Base-by-base conservation (phyloP, 2,329 filamentous ascomycete species). In the Cladosporium sp. region DNA sequence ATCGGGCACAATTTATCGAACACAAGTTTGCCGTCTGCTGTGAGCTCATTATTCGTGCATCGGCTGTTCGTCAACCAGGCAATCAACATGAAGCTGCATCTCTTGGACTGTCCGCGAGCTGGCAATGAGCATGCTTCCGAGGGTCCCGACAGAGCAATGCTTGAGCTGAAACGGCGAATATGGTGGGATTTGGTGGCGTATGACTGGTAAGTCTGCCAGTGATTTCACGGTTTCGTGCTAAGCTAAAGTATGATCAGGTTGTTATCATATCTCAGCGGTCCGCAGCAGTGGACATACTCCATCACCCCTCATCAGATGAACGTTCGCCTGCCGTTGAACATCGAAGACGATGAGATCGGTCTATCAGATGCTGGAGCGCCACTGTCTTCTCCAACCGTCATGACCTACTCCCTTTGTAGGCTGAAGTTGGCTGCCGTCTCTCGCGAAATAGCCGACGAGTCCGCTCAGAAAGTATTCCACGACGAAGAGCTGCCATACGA, bases 161-260 rank as follows among this genome's bases (percentile, higher is more conserved):
- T 19, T 17, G 43, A 47, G 22, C 22, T 47, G 13, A 47, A 39
- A n/a, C 32, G 43, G 22, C 43, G 43, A 3, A 38, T 47, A 4
- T 47, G 43, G 43, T 47, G 43, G 43, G 37, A 20, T 19, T 34
- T 47, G n/a, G 43, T 47, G 2, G 37, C 34, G 5, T 38, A 47
- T n/a, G 43, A 47, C 34, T 47, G 43, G 43, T 47, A 38, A 38
- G 22, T 29, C 3, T n/a, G 3, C 22, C 5, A 27, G 22, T 27
- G 22, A 27, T 27, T 9, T 27, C 22, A 5, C 22, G 5, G 22
- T 4, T 9, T 27, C 22, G 22, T 27, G 22, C 22, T 27, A 27
- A 27, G 4, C 9, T 27, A 27, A 27, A 27, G 5, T 5, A 5
- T 9, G 9, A 5, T 4, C 22, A 27, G 22, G 22, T 9, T 27